Evolutionary conservation across 345 rosid species (phyloP).

Genomic region (Raphanus sativus): DNA sequence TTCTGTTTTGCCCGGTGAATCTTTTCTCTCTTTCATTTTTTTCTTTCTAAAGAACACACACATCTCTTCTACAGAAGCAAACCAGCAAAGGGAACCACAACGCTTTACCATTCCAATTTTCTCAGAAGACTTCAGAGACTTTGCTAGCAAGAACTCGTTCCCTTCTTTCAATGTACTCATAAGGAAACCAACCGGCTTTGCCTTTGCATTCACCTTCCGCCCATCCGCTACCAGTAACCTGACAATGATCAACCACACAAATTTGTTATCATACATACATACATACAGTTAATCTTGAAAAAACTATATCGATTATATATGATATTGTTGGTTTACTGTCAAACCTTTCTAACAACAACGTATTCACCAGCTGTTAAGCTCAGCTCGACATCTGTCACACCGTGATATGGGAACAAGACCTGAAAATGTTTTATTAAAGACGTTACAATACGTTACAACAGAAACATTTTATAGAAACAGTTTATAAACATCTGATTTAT

Average conservation of each 20-base stretch:
- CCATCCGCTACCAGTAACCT: conserved; percentile 95
- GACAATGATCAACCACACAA: conserved; percentile 25
- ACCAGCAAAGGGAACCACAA: neutral
- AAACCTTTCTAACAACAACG: conserved; percentile 93
- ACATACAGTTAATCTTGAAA: conserved; percentile 5
- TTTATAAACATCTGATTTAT: no score
- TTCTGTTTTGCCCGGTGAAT: neutral
- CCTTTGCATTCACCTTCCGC: conserved; percentile 99
- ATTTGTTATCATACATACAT: neutral
- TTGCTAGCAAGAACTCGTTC: conserved; percentile 96
- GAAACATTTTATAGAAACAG: neutral
- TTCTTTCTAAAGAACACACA: neutral
- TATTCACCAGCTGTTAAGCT: conserved; percentile 76
- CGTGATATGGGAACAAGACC: conserved; percentile 80
- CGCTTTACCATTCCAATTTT: conserved; percentile 7
- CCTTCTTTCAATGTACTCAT: conserved; percentile 73
- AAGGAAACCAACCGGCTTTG: conserved; percentile 98
- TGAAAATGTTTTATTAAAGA: conserved; percentile 34
- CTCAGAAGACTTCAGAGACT: conserved; percentile 80
- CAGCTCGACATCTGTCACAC: conserved; percentile 82
- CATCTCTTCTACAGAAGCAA: neutral
- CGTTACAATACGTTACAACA: neutral
- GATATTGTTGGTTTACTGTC: conserved; percentile 24
- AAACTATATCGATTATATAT: neutral
- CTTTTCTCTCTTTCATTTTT: neutral